Percentiles rank a stretch among this genome's conserved stretches.
phyloP scores from a whole-genome alignment of 1,139 yeast species.

The Candida smagusa region DNA sequence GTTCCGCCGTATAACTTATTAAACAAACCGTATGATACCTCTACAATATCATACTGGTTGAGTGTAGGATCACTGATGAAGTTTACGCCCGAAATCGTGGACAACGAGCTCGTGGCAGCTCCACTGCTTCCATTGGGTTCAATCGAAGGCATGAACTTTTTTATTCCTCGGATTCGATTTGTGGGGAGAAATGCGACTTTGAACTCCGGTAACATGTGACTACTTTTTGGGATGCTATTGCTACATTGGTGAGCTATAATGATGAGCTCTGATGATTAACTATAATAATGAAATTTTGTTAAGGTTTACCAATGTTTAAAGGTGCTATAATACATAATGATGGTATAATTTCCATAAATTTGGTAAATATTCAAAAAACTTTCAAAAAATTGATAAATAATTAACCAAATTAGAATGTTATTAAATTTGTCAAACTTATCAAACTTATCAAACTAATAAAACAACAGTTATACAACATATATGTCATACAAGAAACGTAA shows the following conservation, averaged over 20 bases:
- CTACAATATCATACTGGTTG: conserved; percentile 26
- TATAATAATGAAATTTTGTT: too few relatives aligned
- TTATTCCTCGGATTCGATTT: conserved; percentile 1
- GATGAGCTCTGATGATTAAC: too few relatives aligned
- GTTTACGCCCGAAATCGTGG: conserved; percentile 20
- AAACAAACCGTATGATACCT: conserved; percentile 35
- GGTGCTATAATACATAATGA: too few relatives aligned
- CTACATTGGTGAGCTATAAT: too few relatives aligned
- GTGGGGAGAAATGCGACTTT: conserved; percentile 1
- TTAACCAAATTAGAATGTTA: too few relatives aligned
- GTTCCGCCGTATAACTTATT: conserved; percentile 29
- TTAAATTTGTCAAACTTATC: background rate
- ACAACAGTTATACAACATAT: too few relatives aligned
- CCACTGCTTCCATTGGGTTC: conserved; percentile 3
- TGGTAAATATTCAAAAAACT: too few relatives aligned
- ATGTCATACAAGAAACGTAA: too few relatives aligned
- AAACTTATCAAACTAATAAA: background rate
- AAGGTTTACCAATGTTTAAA: too few relatives aligned
- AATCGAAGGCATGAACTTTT: conserved; percentile 15
- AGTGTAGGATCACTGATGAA: conserved; percentile 4
- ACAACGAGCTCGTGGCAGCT: conserved; percentile 12
- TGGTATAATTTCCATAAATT: too few relatives aligned
- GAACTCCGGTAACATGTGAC: background rate
- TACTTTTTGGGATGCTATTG: too few relatives aligned
- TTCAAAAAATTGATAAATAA: too few relatives aligned